Evolutionary conservation across 2,329 filamentous ascomycete species (phyloP), one percentile per base, ranked within the genome.

Genomic region (Claviceps pusilla): DNA sequence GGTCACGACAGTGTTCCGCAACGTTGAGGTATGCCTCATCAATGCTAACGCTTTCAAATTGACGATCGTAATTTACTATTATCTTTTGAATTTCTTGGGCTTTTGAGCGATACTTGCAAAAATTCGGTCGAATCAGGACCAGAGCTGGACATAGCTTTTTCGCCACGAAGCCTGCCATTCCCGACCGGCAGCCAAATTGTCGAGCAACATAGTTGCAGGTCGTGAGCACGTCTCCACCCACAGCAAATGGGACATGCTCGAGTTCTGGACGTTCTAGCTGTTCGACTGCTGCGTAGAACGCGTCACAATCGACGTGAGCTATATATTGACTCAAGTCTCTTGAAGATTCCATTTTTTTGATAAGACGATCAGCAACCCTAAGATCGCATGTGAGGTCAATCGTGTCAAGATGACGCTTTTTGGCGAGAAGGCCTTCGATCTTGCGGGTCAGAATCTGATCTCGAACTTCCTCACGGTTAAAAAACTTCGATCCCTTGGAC

Each of bases 21-120:
- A 98, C 87, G 62, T 98, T 97, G 33, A 98, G 74, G 65, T 96
- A 98, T 0, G 93, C 93, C 68, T 98, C 93, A 61, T 98, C 93
- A 59, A 95, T 90, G 65, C 89, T 95, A 0, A 91, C 89, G 61
- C 87, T 94, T 67, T 97, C 89, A 61, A 95, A 98, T 1, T 87
- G 77, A 0, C 88, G 80, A 63, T 98, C 93, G 64, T 97, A 98
- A n/a, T 84, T 76, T 11, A 81, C 84, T 16, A 98, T 73, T 1
- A 98, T 80, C 46, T 84, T 79, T 11, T 91, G 81, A 6, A 97
- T 83, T 66, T 97, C 90, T 55, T 86, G 79, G 0, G 93, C 93
- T 68, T 97, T 98, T 14, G 87, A 82, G 0, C 76, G 86, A 65
- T 98, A 98, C 64, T 97, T 97, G 49, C 85, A 79, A 62, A 94